Evolutionary conservation across 345 rosid genomes (phyloP).

Genomic region (Gossypium rotundifolium): DNA sequence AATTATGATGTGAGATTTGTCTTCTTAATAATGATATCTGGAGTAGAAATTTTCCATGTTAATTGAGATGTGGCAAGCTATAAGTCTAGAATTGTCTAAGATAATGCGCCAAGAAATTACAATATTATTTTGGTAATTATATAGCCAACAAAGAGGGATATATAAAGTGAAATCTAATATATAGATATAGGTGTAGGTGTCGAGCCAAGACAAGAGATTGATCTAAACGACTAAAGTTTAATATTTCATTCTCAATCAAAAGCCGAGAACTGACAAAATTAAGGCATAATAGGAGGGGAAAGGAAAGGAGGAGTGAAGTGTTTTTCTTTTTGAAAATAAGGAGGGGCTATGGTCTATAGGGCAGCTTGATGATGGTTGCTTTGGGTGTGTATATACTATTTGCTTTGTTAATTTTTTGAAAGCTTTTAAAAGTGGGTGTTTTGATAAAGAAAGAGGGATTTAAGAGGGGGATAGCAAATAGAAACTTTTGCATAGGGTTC

Average conservation of each 20-base stretch:
- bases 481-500: slow-evolving; percentile 61
- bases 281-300: slow-evolving; percentile 29
- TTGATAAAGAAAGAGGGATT: background rate
- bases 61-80: background rate
- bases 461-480: slow-evolving; percentile 8
- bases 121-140: background rate
- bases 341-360: background rate
- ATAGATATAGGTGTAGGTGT: slow-evolving; percentile 16
- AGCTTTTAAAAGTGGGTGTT: slow-evolving; percentile 12
- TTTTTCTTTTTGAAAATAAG: slow-evolving; percentile 7
- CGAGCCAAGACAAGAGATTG: slow-evolving; percentile 25
- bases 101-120: background rate
- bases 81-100: background rate
- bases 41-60: too few species aligned
- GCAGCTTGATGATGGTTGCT: background rate
- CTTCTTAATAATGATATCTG: too few species aligned
- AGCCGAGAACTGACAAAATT: slow-evolving; percentile 36
- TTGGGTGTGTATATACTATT: background rate
- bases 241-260: slow-evolving; percentile 24
- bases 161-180: background rate
- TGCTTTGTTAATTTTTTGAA: background rate
- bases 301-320: background rate
- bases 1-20: too few species aligned
- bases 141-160: too few species aligned
- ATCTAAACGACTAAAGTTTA: slow-evolving; percentile 21